Conservation (phyloP, 2,329 filamentous ascomycete species). For the Chaetomium sp. region DNA sequence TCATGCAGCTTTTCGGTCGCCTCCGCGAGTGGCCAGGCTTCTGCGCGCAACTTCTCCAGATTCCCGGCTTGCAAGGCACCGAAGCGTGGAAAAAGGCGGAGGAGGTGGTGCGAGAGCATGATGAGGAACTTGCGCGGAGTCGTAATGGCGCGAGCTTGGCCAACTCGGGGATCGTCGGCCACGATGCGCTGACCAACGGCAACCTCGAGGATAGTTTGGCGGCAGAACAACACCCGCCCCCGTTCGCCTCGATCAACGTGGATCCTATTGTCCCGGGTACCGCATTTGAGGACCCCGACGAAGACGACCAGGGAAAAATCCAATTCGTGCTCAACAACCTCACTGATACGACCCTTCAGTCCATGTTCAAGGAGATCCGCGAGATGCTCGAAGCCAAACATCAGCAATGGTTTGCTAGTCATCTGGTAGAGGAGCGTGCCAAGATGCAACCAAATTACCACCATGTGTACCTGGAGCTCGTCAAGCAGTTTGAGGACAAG, state of each 20-base stretch:
- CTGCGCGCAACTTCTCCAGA: constrained; percentile 75
- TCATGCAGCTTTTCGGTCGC: constrained; percentile 78
- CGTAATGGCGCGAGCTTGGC: constrained; percentile 44
- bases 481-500: constrained; percentile 74
- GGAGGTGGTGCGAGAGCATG: constrained; percentile 65
- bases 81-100: constrained; percentile 79
- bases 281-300: constrained; percentile 73
- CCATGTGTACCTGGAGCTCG: constrained; percentile 80
- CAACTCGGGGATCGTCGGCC: constrained; percentile 26
- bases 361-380: constrained; percentile 76
- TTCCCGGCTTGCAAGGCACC: constrained; percentile 74
- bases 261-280: constrained; percentile 60
- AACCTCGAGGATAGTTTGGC: constrained; percentile 55
- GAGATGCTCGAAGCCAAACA: constrained; percentile 73
- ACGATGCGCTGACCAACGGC: constrained; percentile 61
- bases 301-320: constrained; percentile 84
- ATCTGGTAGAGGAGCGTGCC: constrained; percentile 90
- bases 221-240: constrained; percentile 56
- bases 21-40: constrained; percentile 94
- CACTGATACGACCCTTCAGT: constrained; percentile 77
- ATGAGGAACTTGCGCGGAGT: constrained; percentile 52
- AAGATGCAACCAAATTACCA: constrained; percentile 98
- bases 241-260: constrained; percentile 72
- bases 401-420: constrained; percentile 93
- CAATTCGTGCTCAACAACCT: constrained; percentile 96